Evolutionary conservation across 2,329 filamentous ascomycete genomes (phyloP).

Genomic region (Thielaviopsis ethacetica): DNA sequence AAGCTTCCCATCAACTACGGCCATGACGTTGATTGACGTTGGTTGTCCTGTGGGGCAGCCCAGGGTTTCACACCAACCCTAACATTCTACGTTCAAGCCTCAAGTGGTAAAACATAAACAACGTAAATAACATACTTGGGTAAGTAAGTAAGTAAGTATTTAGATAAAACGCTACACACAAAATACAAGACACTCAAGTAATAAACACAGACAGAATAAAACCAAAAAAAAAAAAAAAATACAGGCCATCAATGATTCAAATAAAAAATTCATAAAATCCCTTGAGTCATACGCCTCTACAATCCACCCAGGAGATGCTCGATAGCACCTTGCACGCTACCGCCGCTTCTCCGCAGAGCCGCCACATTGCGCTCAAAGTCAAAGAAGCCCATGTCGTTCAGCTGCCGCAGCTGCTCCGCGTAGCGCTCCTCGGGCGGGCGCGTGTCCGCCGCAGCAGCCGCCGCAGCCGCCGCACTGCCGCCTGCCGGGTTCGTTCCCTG

Average conservation of each 20-base stretch:
- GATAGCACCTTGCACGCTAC: constrained; percentile 83
- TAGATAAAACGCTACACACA: not conserved
- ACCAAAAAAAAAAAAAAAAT: not conserved
- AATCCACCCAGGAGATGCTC: constrained; percentile 46
- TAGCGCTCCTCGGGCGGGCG: constrained; percentile 89
- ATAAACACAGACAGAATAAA: not conserved
- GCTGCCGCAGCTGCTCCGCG: constrained; percentile 71
- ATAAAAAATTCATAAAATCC: not conserved
- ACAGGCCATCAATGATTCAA: not conserved
- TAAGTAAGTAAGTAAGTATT: too few relatives aligned
- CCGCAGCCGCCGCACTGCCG: constrained; percentile 23
- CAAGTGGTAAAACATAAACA: not conserved
- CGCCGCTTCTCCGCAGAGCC: constrained; percentile 73
- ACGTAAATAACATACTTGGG: too few relatives aligned
- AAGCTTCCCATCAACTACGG: too few relatives aligned
- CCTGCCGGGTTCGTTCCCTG: constrained; percentile 9
- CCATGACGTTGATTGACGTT: too few relatives aligned
- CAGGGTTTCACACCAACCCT: too few relatives aligned
- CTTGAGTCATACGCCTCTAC: not conserved
- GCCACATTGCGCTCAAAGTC: constrained; percentile 90
- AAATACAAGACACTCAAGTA: not conserved
- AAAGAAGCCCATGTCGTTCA: constrained; percentile 98
- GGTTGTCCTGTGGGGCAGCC: too few relatives aligned
- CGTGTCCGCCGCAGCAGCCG: constrained; percentile 55
- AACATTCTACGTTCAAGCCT: not conserved